Conservation (phyloP, 2,329 filamentous ascomycete species). For the Penicillium sp. region DNA sequence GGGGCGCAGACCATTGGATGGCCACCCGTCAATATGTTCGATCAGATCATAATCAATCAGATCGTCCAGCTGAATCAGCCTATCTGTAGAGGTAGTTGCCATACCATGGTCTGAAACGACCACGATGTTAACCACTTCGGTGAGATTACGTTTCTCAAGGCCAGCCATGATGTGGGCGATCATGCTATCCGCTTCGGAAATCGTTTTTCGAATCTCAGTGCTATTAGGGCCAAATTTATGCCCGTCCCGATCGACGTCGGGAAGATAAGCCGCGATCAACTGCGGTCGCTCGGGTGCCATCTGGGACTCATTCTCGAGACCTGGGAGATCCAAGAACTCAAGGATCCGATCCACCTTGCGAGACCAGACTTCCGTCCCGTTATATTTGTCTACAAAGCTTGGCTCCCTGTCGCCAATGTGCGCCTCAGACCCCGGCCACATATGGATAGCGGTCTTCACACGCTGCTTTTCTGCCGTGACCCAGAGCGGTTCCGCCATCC, state of each 20-base stretch:
- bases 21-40: conserved; percentile 90
- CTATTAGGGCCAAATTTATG: conserved; percentile 92
- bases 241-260: conserved; percentile 82
- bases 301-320: conserved; percentile 58
- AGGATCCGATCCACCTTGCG: conserved; percentile 78
- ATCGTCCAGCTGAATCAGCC: conserved; percentile 87
- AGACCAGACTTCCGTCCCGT: conserved; percentile 69
- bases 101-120: conserved; percentile 98
- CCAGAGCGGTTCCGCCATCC: conserved; percentile 93
- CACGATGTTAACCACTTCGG: conserved; percentile 85
- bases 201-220: conserved; percentile 79
- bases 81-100: conserved; percentile 80
- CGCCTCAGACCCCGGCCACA: conserved; percentile 98
- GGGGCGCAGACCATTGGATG: conserved; percentile 81
- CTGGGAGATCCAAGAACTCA: conserved; percentile 79
- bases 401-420: conserved; percentile 73
- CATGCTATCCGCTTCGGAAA: conserved; percentile 78
- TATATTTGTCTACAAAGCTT: conserved; percentile 79
- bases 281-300: conserved; percentile 68
- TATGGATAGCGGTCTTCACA: conserved; percentile 79
- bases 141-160: conserved; percentile 77
- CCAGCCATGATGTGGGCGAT: conserved; percentile 72
- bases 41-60: conserved; percentile 74
- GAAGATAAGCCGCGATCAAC: conserved; percentile 90
- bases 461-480: conserved; percentile 82